Evolutionary conservation across 2,329 filamentous ascomycete genomes (phyloP).

Genomic region (Claviceps pazoutovae): DNA sequence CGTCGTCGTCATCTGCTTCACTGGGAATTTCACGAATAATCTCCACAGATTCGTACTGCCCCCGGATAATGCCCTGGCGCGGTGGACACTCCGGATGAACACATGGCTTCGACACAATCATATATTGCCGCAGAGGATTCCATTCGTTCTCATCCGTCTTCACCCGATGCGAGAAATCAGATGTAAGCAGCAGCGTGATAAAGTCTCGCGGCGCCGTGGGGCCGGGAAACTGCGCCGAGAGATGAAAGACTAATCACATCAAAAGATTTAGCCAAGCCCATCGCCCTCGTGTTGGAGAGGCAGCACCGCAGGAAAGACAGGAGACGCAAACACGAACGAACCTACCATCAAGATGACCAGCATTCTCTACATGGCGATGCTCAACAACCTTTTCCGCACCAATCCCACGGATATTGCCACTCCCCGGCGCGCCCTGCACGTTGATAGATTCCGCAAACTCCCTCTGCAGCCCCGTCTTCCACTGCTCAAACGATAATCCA

Average conservation of each 20-base stretch:
- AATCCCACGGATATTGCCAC: constrained; percentile 69
- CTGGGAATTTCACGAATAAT: constrained; percentile 71
- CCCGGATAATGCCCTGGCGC: constrained; percentile 62
- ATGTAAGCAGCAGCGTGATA: constrained; percentile 63
- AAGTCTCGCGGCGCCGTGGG: constrained; percentile 84
- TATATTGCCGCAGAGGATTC: constrained; percentile 48
- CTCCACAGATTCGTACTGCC: constrained; percentile 83
- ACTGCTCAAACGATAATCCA: constrained; percentile 61
- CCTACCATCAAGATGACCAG: constrained; percentile 49
- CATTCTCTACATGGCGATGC: constrained; percentile 39
- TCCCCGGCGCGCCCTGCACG: constrained; percentile 53
- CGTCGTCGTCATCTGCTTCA: constrained; percentile 15
- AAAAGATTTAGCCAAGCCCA: neutral
- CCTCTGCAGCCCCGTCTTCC: constrained; percentile 59
- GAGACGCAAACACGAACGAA: neutral
- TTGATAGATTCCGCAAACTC: constrained; percentile 73
- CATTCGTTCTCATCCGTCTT: constrained; percentile 12
- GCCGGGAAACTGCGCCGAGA: constrained; percentile 80
- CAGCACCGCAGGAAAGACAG: neutral
- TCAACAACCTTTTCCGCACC: constrained; percentile 67
- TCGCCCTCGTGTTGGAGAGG: neutral
- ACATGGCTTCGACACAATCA: constrained; percentile 79
- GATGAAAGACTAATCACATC: constrained; percentile 52
- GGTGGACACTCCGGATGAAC: constrained; percentile 59
- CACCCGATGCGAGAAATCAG: constrained; percentile 32